These are phyloP conservation scores for Antarctomyces pellizariae DNA, from an alignment of 495 filamentous ascomycete species.

Conservation along the genomic window DNA sequence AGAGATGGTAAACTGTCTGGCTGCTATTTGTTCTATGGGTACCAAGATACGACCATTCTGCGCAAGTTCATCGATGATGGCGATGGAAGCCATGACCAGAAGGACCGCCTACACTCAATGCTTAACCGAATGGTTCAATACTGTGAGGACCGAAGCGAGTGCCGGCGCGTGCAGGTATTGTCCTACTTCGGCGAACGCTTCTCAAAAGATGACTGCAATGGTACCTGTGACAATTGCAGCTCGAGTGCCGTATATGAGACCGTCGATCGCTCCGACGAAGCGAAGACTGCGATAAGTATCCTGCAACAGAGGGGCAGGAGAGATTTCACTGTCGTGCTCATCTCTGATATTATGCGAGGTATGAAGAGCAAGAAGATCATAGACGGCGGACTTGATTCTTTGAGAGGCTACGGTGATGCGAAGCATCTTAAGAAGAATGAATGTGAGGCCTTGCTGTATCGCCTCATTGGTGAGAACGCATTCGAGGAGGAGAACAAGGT, in stretches of 20 bases:
- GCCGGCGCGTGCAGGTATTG: slow-evolving; percentile 68
- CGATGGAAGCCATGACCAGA: slow-evolving; percentile 53
- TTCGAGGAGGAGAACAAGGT: slow-evolving; percentile 32
- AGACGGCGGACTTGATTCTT: slow-evolving; percentile 20
- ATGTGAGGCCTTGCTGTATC: slow-evolving; percentile 39
- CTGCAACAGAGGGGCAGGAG: slow-evolving; percentile 28
- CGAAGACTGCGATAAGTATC: slow-evolving; percentile 37
- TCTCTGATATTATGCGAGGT: slow-evolving; percentile 36
- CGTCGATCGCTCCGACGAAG: slow-evolving; percentile 55
- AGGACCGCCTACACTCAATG: slow-evolving; percentile 64
- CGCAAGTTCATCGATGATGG: slow-evolving; percentile 55
- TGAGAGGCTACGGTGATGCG: slow-evolving; percentile 30
- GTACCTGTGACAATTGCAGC: slow-evolving; percentile 70
- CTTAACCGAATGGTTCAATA: slow-evolving; percentile 60
- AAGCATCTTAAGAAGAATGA: slow-evolving; percentile 30
- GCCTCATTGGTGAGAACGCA: slow-evolving; percentile 36
- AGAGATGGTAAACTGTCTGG: slow-evolving; percentile 70
- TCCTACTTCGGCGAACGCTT: slow-evolving; percentile 82
- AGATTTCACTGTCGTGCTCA: slow-evolving; percentile 28
- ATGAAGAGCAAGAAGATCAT: slow-evolving; percentile 24
- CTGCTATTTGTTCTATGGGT: slow-evolving; percentile 76
- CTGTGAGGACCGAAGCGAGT: slow-evolving; percentile 72
- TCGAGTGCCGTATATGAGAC: slow-evolving; percentile 39
- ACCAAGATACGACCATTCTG: slow-evolving; percentile 39
- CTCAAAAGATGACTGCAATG: slow-evolving; percentile 39